phyloP scores from a whole-genome alignment of 768 basidiomycete species.

The Termitomyces sp. region DNA sequence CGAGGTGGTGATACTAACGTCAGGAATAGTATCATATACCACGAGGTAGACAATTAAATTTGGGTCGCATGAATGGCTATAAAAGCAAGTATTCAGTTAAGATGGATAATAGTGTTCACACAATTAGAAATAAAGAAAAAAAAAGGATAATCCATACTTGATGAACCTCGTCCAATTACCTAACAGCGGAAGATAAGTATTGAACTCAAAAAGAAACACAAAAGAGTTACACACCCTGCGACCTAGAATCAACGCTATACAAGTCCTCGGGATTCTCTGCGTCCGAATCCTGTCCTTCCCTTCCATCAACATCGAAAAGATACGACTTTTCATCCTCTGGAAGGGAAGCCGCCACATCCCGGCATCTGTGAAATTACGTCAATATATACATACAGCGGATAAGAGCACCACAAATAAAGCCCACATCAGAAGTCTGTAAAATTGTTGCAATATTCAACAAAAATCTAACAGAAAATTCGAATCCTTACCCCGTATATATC shows the following conservation, averaged over 20 bases:
- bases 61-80: constrained; percentile 66
- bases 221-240: constrained; percentile 36
- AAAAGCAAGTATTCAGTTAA: not conserved
- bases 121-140: not conserved
- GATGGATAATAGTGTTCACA: not conserved
- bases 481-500: constrained; percentile 62
- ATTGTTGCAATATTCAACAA: not conserved
- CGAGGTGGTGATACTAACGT: constrained; percentile 27
- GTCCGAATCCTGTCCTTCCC: constrained; percentile 33
- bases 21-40: constrained; percentile 55
- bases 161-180: constrained; percentile 77
- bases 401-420: constrained; percentile 10
- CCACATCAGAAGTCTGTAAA: constrained; percentile 39
- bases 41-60: constrained; percentile 53
- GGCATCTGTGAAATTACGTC: constrained; percentile 23
- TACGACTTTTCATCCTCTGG: constrained; percentile 35
- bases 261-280: constrained; percentile 20
- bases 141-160: constrained; percentile 40
- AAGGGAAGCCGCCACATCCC: constrained; percentile 34
- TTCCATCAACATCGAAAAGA: constrained; percentile 60
- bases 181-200: constrained; percentile 13
- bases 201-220: not conserved
- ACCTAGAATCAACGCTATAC: constrained; percentile 54
- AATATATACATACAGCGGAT: not conserved
- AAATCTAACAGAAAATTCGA: not conserved